Evolutionary conservation across 192 early-diverging fungal genomes (phyloP).

Genomic region (Entophlyctis luteolus): DNA sequence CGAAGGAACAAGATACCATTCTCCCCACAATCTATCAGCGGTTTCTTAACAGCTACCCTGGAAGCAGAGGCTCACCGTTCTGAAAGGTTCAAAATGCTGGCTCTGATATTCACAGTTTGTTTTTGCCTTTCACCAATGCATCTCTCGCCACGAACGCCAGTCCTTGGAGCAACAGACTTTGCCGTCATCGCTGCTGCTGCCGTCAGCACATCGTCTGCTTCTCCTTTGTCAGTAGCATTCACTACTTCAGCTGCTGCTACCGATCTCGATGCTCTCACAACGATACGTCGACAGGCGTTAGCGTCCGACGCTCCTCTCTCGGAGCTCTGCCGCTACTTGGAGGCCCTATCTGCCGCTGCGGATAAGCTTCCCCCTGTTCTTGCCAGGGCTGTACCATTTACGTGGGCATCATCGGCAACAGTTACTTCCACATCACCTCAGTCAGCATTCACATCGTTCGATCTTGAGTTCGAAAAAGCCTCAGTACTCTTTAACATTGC

Average conservation of each 20-base stretch:
- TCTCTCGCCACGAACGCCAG: too few species aligned
- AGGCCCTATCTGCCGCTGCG: neutral
- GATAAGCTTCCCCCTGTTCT: neutral
- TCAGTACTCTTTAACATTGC: neutral
- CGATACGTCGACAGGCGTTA: neutral
- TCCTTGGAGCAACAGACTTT: too few species aligned
- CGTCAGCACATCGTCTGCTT: too few species aligned
- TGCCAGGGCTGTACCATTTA: neutral
- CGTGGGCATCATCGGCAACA: neutral
- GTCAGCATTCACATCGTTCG: neutral
- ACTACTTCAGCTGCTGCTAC: neutral
- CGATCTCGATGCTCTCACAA: neutral
- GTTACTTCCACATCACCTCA: neutral
- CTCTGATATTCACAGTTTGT: too few species aligned
- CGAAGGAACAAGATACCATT: too few species aligned
- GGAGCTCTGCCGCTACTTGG: neutral
- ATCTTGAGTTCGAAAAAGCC: neutral
- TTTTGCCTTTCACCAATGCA: too few species aligned
- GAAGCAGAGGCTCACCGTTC: too few species aligned
- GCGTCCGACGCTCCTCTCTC: neutral
- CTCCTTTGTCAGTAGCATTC: too few species aligned
- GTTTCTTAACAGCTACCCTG: too few species aligned
- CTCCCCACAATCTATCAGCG: too few species aligned
- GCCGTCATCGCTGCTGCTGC: too few species aligned
- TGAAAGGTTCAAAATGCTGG: too few species aligned